Percentiles rank a stretch among this genome's conserved stretches.
phyloP scores from a whole-genome alignment of 257 asterid species.

The Solanum ossicruentum region DNA sequence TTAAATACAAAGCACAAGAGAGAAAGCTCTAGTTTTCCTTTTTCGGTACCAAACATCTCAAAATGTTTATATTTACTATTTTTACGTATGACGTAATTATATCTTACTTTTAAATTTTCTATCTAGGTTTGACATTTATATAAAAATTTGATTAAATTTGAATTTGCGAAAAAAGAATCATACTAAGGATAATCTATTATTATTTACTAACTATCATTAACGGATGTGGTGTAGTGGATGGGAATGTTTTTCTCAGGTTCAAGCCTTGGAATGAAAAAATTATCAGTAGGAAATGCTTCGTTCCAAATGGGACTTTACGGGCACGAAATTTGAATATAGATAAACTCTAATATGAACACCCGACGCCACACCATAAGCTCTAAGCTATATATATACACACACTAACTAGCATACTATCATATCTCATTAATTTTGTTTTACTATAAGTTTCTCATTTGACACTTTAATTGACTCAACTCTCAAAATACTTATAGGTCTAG shows the following conservation, averaged over 20 bases:
- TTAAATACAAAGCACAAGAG: background rate
- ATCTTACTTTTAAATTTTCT: background rate
- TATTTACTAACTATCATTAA: too few relatives aligned
- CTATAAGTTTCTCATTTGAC: rapidly evolving
- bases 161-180: rapidly evolving
- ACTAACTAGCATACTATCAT: background rate
- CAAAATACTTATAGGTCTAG: background rate
- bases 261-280: too few relatives aligned
- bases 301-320: too few relatives aligned
- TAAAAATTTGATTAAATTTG: rapidly evolving
- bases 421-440: background rate
- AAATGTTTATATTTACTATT: background rate
- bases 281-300: too few relatives aligned
- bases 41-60: background rate
- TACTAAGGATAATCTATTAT: background rate
- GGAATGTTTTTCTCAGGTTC: too few relatives aligned
- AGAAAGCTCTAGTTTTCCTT: background rate
- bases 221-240: too few relatives aligned
- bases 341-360: too few relatives aligned
- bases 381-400: too few relatives aligned
- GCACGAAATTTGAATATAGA: too few relatives aligned
- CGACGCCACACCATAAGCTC: too few relatives aligned
- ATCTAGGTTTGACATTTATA: background rate
- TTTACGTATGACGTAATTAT: background rate
- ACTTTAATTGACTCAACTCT: background rate